Evolutionary conservation across 495 filamentous ascomycete species (phyloP), one percentile per base, ranked within the genome.

Genomic region (Bathelium albidoporum): DNA sequence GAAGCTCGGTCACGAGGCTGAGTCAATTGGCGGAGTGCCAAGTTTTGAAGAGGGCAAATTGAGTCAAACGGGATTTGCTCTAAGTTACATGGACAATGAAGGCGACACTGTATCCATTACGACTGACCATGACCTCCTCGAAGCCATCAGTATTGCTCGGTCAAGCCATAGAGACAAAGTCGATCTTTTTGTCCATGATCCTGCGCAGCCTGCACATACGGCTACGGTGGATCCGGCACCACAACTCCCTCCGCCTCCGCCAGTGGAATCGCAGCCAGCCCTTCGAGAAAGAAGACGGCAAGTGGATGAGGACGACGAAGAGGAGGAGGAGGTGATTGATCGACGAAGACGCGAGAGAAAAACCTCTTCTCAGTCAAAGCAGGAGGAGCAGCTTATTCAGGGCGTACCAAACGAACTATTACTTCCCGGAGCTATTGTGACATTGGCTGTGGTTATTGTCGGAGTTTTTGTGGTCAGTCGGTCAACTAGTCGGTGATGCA

Each of bases 41-140:
- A 81, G 73, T 2, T 83, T 88, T 59, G 81, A 82, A 58, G 89
- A 96, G 20, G 94, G 91, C 52, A 86, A 82, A 68, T 80, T 97
- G 32, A 84, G 86, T 36, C 80, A 84, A 44, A 83, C 83, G n/a
- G 94, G 94, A 28, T 97, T 89, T 71, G 94, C 95, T 44, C 77
- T 99, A 64, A 96, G 91, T 80, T 99, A 97, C 72, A 79, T 97
- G 60, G 94, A 99, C 73, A 91, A 97, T 67, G 94, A 99, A 70
- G 95, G 94, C 43, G 94, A 99, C 71, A 91, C 93, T 10, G 94
- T 99, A 24, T 96, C 91, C 55, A 95, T 99, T 73, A 99, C 95
- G 29, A 97, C 92, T 0, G 91, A 97, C 71, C 85, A 89, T 62
- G 94, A 99, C 72, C 83, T 99, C 41, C 73, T 93, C 2, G 94